phyloP scores from a whole-genome alignment of 2,329 filamentous ascomycete species.

The Daldinia sp. region DNA sequence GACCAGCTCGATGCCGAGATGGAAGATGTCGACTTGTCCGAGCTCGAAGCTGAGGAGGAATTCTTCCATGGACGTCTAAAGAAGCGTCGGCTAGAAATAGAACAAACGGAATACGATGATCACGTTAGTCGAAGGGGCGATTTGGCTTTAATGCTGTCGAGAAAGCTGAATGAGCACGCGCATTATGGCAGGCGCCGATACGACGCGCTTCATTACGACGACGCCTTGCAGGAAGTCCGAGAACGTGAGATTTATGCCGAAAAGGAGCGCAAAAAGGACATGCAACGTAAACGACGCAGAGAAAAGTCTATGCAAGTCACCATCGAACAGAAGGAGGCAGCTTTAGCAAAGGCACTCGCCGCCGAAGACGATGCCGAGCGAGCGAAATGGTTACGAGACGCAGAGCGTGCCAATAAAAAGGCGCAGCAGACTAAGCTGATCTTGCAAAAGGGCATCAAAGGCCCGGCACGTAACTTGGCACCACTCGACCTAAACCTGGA shows the following conservation, averaged over 20 bases:
- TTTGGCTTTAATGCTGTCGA: slow-evolving; percentile 65
- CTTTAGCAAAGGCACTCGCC: slow-evolving; percentile 78
- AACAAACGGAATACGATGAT: slow-evolving; percentile 68
- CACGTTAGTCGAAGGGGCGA: slow-evolving; percentile 69
- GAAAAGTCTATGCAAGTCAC: slow-evolving; percentile 96
- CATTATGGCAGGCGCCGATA: slow-evolving; percentile 78
- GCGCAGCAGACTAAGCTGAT: slow-evolving; percentile 89
- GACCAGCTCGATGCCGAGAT: slow-evolving; percentile 53
- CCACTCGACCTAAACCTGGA: slow-evolving; percentile 82
- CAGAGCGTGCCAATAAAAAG: slow-evolving; percentile 91
- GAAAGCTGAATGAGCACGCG: slow-evolving; percentile 72
- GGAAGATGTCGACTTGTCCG: slow-evolving; percentile 52
- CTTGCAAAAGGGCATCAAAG: slow-evolving; percentile 86
- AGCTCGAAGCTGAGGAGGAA: slow-evolving; percentile 55
- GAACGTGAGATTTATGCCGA: slow-evolving; percentile 90
- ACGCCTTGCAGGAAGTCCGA: slow-evolving; percentile 85
- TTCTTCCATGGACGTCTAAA: slow-evolving; percentile 64
- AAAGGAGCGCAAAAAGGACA: slow-evolving; percentile 99
- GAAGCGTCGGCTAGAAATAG: slow-evolving; percentile 75
- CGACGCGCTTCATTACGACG: slow-evolving; percentile 77
- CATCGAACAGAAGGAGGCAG: slow-evolving; percentile 87
- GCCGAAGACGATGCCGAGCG: slow-evolving; percentile 85
- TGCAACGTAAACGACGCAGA: slow-evolving; percentile 94
- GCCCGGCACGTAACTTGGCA: slow-evolving; percentile 71
- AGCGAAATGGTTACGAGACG: slow-evolving; percentile 81